phyloP scores from a whole-genome alignment of 1,284 basidiomycete genomes.

The Phylloboletellus chloephorus region DNA sequence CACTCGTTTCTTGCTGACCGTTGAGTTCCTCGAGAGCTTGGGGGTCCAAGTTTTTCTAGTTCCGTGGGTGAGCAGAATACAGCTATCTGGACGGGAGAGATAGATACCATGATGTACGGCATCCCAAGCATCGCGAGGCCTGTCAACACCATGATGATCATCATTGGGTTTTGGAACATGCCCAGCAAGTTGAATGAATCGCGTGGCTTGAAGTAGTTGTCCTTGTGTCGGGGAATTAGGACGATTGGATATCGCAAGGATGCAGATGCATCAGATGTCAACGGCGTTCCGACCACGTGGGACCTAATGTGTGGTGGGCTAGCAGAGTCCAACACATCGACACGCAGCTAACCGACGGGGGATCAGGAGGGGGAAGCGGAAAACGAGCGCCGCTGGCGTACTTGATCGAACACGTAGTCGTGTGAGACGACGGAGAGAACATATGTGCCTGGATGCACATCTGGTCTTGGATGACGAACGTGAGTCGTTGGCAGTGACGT shows the following conservation, averaged over 20 bases:
- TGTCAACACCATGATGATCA: constrained; percentile 73
- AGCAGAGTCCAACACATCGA: constrained; percentile 52
- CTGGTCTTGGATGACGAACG: constrained; percentile 41
- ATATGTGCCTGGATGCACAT: constrained; percentile 61
- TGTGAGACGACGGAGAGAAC: constrained; percentile 60
- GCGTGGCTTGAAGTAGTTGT: constrained; percentile 62
- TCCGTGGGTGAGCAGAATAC: constrained; percentile 9
- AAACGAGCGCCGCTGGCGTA: constrained; percentile 27
- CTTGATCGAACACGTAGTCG: constrained; percentile 65
- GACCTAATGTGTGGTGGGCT: constrained; percentile 52
- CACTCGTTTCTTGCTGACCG: constrained; percentile 59
- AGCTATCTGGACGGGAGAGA: neutral
- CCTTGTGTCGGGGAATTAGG: constrained; percentile 48
- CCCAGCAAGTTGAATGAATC: constrained; percentile 71
- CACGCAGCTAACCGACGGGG: constrained; percentile 32
- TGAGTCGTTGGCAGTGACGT: constrained; percentile 7
- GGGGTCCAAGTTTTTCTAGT: constrained; percentile 74
- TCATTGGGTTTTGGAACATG: constrained; percentile 86
- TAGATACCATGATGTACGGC: constrained; percentile 71
- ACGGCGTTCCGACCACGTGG: constrained; percentile 62
- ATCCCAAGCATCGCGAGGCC: constrained; percentile 69
- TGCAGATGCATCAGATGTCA: constrained; percentile 53
- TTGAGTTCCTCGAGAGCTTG: constrained; percentile 69
- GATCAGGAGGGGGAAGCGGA: constrained; percentile 4
- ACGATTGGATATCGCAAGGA: constrained; percentile 64